phyloP scores from a whole-genome alignment of 495 filamentous ascomycete species.

The Aspergillus saccharolyticus region DNA sequence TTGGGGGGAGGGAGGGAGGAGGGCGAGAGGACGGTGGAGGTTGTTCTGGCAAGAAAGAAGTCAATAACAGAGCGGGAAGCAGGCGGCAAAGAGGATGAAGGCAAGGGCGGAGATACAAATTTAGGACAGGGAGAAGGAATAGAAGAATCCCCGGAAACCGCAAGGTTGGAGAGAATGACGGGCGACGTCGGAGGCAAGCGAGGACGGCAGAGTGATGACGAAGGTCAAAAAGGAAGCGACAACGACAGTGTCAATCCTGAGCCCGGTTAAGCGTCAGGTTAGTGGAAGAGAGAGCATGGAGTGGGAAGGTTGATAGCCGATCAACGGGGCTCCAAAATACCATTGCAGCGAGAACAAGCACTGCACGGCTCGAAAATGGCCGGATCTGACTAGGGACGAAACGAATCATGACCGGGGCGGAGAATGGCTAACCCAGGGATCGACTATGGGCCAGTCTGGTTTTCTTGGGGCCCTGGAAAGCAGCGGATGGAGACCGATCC shows the following conservation, averaged over 20 bases:
- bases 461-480: constrained; percentile 4
- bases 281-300: constrained; percentile 2
- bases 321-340: constrained; percentile 11
- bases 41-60: not conserved
- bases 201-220: constrained; percentile 2
- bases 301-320: constrained; percentile 6
- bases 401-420: constrained; percentile 10
- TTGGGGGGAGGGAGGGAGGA: no score
- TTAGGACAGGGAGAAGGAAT: no score
- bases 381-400: constrained; percentile 6
- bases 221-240: constrained; percentile 3
- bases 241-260: constrained; percentile 4
- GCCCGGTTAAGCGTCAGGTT: not conserved
- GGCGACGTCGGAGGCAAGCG: not conserved
- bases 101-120: not conserved
- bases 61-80: not conserved
- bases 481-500: not conserved
- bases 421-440: constrained; percentile 11
- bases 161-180: not conserved
- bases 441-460: constrained; percentile 11
- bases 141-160: not conserved
- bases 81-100: not conserved
- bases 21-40: not conserved
- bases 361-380: constrained; percentile 6
- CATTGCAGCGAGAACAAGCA: constrained; percentile 4